Evolutionary conservation across 1,284 basidiomycete species (phyloP), one percentile per base, ranked within the genome.

Genomic region (Peniophora sp.): DNA sequence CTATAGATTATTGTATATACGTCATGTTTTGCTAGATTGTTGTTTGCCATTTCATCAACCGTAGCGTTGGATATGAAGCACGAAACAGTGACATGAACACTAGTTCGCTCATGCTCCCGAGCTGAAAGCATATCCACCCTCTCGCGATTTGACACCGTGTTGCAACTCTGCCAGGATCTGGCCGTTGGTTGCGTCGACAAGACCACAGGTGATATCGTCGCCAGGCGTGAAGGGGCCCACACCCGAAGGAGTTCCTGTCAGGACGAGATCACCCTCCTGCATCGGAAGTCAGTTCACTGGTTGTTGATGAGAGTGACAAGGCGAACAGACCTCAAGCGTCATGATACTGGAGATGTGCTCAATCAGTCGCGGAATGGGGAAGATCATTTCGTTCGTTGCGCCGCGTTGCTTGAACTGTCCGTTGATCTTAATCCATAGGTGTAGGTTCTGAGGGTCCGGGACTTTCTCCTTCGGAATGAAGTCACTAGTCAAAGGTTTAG

Each of bases 321-420:
- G n/a, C n/a, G n/a, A 5, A 32, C 83, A 60, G 41, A 86, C 91
- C 76, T 97, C 93, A 17, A 98, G 77, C 0, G 85, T 86, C 94
- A 98, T 98, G 67, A 99, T 97, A 15, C 88, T 88, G 2, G 93
- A 95, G 46, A 97, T 79, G 62, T 97, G 93, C 58, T 89, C 81
- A 58, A 99, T 88, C 50, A 99, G 76, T n/a, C 81, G 75, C 1
- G 95, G 92, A 43, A 99, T 92, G 44, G 76, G 76, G 73, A 96
- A 96, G 55, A 98, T 89, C 96, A 99, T 97, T 65, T 96, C 88
- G 23, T 71, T 67, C 1, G 95, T 95, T 34, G 77, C 81, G 3
- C 93, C 96, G 53, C 88, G 75, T 66, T 99, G 96, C 67, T 89
- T 93, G 53, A 81, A 70, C 36, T 76, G 66, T 46, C 84, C 92